Percentiles rank a stretch among this genome's conserved stretches.
These are phyloP conservation scores for Adansonia madagascariensis DNA, from an alignment of 441 rosid genomes.

Conservation along the genomic window DNA sequence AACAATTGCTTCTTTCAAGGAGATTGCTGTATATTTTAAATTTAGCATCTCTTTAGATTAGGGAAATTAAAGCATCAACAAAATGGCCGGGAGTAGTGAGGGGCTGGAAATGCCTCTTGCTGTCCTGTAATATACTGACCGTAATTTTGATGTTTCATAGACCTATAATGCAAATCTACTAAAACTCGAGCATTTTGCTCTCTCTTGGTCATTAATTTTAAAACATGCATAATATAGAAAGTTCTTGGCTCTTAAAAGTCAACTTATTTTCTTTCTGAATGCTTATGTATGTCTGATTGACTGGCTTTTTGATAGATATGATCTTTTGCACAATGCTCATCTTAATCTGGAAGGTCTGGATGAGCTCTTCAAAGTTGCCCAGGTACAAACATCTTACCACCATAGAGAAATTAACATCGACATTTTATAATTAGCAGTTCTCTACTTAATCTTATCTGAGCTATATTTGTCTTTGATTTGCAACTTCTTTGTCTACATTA, in stretches of 20 bases:
- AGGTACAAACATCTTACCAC: constrained; percentile 53
- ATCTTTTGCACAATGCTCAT: constrained; percentile 97
- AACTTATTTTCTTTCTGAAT: constrained; percentile 7
- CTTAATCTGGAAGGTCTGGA: constrained; percentile 90
- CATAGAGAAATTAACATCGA: not conserved
- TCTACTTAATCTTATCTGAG: not conserved
- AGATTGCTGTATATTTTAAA: not conserved
- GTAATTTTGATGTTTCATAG: constrained; percentile 8
- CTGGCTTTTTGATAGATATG: constrained; percentile 61
- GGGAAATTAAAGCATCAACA: not conserved
- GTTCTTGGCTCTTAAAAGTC: constrained; percentile 4
- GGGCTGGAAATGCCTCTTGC: constrained; percentile 3
- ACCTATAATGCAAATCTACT: not conserved
- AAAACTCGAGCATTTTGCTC: not conserved
- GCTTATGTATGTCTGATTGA: constrained; percentile 7
- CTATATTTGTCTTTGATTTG: not conserved
- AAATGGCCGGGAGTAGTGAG: not conserved
- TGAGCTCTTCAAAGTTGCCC: constrained; percentile 97
- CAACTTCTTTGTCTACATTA: not conserved
- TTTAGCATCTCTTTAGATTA: not conserved
- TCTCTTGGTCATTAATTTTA: constrained; percentile 10
- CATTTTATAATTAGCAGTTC: not conserved
- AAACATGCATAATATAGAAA: not conserved
- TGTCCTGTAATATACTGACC: not conserved
- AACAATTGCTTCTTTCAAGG: constrained; percentile 10